phyloP scores from a whole-genome alignment of 495 filamentous ascomycete species.

The Aspergillus bertholletiae region DNA sequence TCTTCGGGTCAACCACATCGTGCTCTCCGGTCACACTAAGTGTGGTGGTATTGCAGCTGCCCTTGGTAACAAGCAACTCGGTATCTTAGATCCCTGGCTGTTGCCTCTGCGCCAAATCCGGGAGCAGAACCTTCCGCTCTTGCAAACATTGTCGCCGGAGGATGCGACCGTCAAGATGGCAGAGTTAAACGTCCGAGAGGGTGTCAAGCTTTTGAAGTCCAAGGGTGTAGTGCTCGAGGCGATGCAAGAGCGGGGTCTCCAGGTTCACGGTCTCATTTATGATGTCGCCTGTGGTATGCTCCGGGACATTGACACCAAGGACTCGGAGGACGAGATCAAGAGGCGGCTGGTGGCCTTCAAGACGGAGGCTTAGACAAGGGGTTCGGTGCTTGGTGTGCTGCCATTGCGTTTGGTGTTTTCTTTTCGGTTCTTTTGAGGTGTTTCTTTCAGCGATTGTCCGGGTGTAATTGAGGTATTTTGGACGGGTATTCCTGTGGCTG shows the following conservation, averaged over 20 bases:
- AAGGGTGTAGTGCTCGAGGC: constrained; percentile 60
- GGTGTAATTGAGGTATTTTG: not conserved
- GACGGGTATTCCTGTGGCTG: not conserved
- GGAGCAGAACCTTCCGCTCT: constrained; percentile 37
- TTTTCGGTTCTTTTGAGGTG: not conserved
- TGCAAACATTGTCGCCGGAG: constrained; percentile 49
- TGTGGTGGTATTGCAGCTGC: constrained; percentile 78
- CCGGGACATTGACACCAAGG: constrained; percentile 50
- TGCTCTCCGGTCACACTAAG: constrained; percentile 78
- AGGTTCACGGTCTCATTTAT: constrained; percentile 71
- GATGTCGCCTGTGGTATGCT: constrained; percentile 61
- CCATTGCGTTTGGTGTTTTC: too few relatives aligned
- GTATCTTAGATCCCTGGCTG: constrained; percentile 82
- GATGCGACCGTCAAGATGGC: constrained; percentile 52
- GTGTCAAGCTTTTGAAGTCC: constrained; percentile 59
- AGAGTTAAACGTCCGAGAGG: constrained; percentile 68
- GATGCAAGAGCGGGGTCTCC: constrained; percentile 62
- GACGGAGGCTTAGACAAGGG: constrained; percentile 18
- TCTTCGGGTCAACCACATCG: constrained; percentile 76
- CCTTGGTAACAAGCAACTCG: constrained; percentile 63
- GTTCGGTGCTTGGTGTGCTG: not conserved
- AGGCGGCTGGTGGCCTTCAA: constrained; percentile 40
- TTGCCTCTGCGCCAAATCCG: constrained; percentile 65
- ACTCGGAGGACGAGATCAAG: constrained; percentile 35
- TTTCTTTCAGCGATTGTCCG: constrained; percentile 2